A percentile compares a stretch with the other conserved stretches of the same genome.
Evolutionary conservation across 345 rosid species (phyloP).

Genomic region (Moricandia arvensis): DNA sequence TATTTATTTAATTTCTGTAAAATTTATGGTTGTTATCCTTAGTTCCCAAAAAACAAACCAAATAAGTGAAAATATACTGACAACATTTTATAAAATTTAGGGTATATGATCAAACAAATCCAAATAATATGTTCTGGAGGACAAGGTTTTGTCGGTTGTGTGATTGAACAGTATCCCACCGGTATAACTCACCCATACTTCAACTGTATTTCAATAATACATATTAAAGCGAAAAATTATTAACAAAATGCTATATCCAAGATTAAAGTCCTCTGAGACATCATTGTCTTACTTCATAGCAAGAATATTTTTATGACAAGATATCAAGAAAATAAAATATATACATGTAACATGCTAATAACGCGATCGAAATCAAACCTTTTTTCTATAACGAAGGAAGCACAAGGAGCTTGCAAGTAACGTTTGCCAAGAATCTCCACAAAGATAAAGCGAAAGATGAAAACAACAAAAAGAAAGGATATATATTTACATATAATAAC

Average conservation of each 20-base stretch:
- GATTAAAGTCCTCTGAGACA: background rate
- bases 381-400: slow-evolving; percentile 35
- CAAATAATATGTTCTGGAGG: background rate
- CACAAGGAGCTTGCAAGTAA: slow-evolving; percentile 33
- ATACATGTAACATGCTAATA: slow-evolving; percentile 11
- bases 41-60: background rate
- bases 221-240: background rate
- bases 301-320: slow-evolving; percentile 4
- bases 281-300: slow-evolving; percentile 5
- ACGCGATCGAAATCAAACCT: slow-evolving; percentile 17
- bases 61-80: background rate
- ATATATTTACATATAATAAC: background rate
- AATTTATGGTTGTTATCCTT: background rate
- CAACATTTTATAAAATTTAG: background rate
- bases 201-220: background rate
- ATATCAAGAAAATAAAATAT: background rate
- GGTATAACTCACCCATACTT: background rate
- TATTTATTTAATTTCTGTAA: background rate
- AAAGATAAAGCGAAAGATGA: slow-evolving; percentile 40
- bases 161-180: background rate
- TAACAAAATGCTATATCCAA: background rate
- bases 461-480: slow-evolving; percentile 39
- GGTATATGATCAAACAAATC: background rate
- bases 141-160: background rate
- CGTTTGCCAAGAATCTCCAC: slow-evolving; percentile 40